A percentile compares a stretch with the other conserved stretches of the same genome.
These are phyloP conservation scores for Zalerion maritima DNA, from an alignment of 495 filamentous ascomycete species.

Conservation along the genomic window DNA sequence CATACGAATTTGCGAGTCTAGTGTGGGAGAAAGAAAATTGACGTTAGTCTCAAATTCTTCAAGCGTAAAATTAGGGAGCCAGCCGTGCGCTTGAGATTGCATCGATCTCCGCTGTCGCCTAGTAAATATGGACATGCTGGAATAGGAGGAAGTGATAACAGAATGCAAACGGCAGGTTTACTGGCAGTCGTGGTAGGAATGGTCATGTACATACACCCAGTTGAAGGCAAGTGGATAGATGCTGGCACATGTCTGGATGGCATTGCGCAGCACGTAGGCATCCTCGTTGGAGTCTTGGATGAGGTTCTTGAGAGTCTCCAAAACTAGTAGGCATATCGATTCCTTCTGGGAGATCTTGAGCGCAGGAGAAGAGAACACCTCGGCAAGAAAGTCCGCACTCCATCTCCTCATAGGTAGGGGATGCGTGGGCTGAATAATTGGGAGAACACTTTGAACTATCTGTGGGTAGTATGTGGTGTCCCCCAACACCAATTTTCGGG, in stretches of 20 bases:
- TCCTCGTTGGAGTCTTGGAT: conserved; percentile 64
- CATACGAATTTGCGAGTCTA: conserved; percentile 72
- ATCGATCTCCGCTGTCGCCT: too few relatives aligned
- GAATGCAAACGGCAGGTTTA: conserved; percentile 6
- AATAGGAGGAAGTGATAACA: conserved; percentile 2
- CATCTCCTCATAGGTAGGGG: conserved; percentile 76
- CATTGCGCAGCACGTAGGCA: conserved; percentile 57
- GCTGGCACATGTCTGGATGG: conserved; percentile 73
- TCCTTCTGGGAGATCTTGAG: conserved; percentile 61
- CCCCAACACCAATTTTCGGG: conserved; percentile 72
- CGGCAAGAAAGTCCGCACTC: conserved; percentile 91
- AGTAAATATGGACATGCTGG: too few relatives aligned
- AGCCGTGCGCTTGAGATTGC: too few relatives aligned
- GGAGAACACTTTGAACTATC: conserved; percentile 78
- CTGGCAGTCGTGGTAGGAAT: conserved; percentile 6
- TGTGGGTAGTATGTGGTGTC: conserved; percentile 75
- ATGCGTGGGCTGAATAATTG: conserved; percentile 65
- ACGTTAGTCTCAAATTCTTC: too few relatives aligned
- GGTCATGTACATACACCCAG: conserved; percentile 65
- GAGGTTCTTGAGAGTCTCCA: conserved; percentile 60
- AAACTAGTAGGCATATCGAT: conserved; percentile 50
- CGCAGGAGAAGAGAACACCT: conserved; percentile 81
- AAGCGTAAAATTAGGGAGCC: too few relatives aligned
- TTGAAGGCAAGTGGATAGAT: conserved; percentile 83
- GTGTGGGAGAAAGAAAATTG: too few relatives aligned